These are phyloP conservation scores for Dryas integrifolia DNA, from an alignment of 331 rosid genomes.

Conservation along the genomic window DNA sequence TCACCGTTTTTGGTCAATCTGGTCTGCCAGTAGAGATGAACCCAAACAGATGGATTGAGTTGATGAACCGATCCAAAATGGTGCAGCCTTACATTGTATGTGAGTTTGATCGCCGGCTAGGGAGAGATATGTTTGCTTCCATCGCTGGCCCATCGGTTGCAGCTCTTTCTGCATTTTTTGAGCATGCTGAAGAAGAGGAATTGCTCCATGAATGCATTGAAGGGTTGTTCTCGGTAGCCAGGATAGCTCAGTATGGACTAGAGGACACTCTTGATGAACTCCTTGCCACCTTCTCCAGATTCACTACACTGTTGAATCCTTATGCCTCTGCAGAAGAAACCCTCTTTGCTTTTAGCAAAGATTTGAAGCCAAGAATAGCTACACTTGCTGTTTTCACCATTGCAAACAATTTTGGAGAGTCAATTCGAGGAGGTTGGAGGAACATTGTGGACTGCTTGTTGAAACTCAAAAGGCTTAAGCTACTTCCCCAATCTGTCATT, in stretches of 20 bases:
- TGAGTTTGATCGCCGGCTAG: conserved; percentile 55
- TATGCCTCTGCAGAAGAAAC: conserved; percentile 93
- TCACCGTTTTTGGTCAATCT: conserved; percentile 47
- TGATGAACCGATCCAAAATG: conserved; percentile 61
- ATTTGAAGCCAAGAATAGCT: conserved; percentile 79
- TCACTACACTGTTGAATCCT: conserved; percentile 82
- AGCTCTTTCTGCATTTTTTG: conserved; percentile 74
- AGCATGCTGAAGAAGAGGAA: conserved; percentile 82
- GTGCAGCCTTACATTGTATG: conserved; percentile 37
- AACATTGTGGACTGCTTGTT: conserved; percentile 80
- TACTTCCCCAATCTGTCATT: conserved; percentile 65
- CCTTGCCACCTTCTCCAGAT: conserved; percentile 71
- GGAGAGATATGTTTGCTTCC: conserved; percentile 95
- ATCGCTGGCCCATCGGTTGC: conserved; percentile 86
- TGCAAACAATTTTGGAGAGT: conserved; percentile 62
- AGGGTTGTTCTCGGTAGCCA: conserved; percentile 74
- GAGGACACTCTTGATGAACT: conserved; percentile 89
- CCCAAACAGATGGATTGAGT: conserved; percentile 82
- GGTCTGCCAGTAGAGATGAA: conserved; percentile 55
- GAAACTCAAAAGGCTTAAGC: conserved; percentile 76
- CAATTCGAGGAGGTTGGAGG: conserved; percentile 85
- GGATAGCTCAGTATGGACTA: conserved; percentile 71
- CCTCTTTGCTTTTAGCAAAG: conserved; percentile 69
- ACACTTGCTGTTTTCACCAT: conserved; percentile 78
- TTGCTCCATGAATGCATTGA: conserved; percentile 86